These are phyloP conservation scores for Maudiozyma barnettii DNA, from an alignment of 805 yeast species.

Conservation along the genomic window DNA sequence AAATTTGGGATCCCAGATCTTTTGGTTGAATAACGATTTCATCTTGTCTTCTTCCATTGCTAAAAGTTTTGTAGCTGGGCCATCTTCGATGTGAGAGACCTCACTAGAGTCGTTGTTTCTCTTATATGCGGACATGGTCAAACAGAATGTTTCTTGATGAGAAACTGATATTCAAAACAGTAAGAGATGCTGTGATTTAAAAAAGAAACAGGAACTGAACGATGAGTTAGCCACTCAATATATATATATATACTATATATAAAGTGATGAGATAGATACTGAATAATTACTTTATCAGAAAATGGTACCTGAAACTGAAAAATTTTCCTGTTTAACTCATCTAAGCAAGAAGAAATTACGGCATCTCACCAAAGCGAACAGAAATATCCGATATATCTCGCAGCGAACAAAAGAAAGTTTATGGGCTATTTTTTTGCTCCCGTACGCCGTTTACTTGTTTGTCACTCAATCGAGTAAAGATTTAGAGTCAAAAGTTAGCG, in stretches of 20 bases:
- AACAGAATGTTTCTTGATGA: no score
- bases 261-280: not conserved
- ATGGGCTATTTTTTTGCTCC: no score
- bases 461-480: no score
- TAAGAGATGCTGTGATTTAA: not conserved
- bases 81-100: not conserved
- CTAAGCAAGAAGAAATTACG: not conserved
- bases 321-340: not conserved
- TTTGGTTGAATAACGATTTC: slow-evolving; percentile 35
- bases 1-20: slow-evolving; percentile 39
- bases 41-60: slow-evolving; percentile 27
- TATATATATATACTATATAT: not conserved
- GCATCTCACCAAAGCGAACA: not conserved
- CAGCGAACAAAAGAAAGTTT: no score
- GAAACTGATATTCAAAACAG: no score
- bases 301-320: not conserved
- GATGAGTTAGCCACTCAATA: not conserved
- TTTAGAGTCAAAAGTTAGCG: no score
- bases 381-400: not conserved
- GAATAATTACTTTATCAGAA: not conserved
- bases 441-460: no score
- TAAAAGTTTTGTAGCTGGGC: slow-evolving; percentile 10
- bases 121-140: not conserved
- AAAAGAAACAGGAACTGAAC: not conserved
- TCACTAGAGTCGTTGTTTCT: slow-evolving; percentile 4